Conservation (phyloP, 1,284 basidiomycete genomes). For the Sutorius eximius region DNA sequence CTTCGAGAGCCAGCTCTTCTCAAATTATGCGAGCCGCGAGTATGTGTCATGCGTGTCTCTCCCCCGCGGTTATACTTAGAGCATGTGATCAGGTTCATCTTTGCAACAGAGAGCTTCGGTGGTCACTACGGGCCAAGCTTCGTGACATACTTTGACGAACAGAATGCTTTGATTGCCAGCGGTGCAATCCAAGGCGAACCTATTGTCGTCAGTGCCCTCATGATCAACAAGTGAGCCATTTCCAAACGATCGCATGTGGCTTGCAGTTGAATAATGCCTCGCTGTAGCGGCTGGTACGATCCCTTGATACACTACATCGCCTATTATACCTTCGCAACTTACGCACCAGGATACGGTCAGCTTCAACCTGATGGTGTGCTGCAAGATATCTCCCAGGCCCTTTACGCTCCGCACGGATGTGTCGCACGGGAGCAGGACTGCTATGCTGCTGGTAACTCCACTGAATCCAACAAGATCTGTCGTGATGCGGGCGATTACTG, state of each 20-base stretch:
- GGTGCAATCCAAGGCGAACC: constrained; percentile 46
- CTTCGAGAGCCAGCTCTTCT: constrained; percentile 61
- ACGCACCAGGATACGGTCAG: constrained; percentile 65
- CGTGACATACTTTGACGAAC: constrained; percentile 64
- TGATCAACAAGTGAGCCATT: constrained; percentile 51
- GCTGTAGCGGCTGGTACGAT: constrained; percentile 62
- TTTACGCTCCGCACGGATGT: constrained; percentile 51
- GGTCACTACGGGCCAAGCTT: constrained; percentile 69
- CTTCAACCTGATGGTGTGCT: constrained; percentile 51
- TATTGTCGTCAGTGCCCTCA: constrained; percentile 46
- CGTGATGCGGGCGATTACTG: constrained; percentile 53
- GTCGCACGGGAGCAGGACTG: constrained; percentile 53
- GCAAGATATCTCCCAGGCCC: constrained; percentile 47
- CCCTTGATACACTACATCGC: constrained; percentile 62
- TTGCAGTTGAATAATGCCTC: neutral
- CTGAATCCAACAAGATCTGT: constrained; percentile 50
- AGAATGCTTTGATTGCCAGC: constrained; percentile 56
- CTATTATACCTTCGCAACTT: constrained; percentile 57
- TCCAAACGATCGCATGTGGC: neutral
- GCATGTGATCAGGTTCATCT: constrained; percentile 50
- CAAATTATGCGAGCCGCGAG: constrained; percentile 58
- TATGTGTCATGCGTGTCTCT: constrained; percentile 30
- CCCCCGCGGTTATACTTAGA: neutral
- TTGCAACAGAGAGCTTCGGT: constrained; percentile 66
- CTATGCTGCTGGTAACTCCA: constrained; percentile 49